phyloP scores from a whole-genome alignment of 176 grass and related monocot species.

The Oryza longistaminata region DNA sequence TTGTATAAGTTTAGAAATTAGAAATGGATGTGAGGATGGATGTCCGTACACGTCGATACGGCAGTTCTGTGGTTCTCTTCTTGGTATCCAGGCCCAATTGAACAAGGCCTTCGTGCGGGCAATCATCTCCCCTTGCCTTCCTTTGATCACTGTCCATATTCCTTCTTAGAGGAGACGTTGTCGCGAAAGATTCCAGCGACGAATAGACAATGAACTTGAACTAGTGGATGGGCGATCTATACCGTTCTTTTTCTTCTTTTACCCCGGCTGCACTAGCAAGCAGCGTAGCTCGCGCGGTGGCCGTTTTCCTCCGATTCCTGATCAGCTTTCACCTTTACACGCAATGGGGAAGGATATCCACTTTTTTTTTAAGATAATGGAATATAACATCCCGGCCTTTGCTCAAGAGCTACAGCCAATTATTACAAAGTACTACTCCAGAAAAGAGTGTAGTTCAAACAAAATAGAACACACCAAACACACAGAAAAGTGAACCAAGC shows the following conservation, averaged over 20 bases:
- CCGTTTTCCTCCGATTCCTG: not conserved
- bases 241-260: slow-evolving; percentile 6
- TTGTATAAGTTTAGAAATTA: no score
- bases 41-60: not conserved
- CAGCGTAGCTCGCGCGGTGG: not conserved
- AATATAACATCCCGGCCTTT: no score
- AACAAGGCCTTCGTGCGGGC: not conserved
- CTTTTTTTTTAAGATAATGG: no score
- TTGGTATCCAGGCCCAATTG: not conserved
- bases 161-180: not conserved
- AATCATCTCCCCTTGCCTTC: not conserved
- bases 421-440: no score
- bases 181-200: not conserved
- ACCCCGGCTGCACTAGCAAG: not conserved
- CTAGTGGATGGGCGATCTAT: not conserved
- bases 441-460: no score
- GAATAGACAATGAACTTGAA: not conserved
- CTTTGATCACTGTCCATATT: not conserved
- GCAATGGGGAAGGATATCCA: not conserved
- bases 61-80: not conserved
- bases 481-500: no score
- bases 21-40: not conserved
- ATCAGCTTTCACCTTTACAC: slow-evolving; percentile 31
- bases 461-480: no score
- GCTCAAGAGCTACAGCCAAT: no score